These are phyloP conservation scores for Trametes punicea DNA, from an alignment of 768 basidiomycete species.

Conservation along the genomic window DNA sequence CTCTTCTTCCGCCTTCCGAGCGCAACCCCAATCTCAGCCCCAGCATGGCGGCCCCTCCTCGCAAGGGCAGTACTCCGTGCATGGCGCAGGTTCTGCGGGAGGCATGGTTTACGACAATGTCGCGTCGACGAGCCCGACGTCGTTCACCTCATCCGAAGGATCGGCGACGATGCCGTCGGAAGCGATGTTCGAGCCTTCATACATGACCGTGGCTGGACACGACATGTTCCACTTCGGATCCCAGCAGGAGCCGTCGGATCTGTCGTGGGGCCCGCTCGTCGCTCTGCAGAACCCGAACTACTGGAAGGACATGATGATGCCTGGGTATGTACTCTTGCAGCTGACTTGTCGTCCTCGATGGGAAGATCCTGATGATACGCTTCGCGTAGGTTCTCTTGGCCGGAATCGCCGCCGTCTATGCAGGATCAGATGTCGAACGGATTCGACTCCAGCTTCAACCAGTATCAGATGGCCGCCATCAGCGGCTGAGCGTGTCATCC, in stretches of 20 bases:
- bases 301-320: constrained; percentile 86
- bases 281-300: constrained; percentile 67
- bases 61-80: not conserved
- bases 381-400: constrained; percentile 16
- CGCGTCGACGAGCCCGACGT: constrained; percentile 12
- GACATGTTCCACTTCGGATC: constrained; percentile 19
- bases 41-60: not conserved
- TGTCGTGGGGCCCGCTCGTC: constrained; percentile 70
- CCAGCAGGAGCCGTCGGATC: constrained; percentile 35
- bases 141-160: constrained; percentile 11
- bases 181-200: constrained; percentile 40
- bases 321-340: constrained; percentile 47
- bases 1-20: not conserved
- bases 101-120: not conserved
- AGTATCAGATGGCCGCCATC: constrained; percentile 9
- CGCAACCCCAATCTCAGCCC: not conserved
- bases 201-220: constrained; percentile 36
- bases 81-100: not conserved
- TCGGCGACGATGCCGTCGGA: constrained; percentile 15
- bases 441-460: constrained; percentile 6
- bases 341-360: not conserved
- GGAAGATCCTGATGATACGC: not conserved
- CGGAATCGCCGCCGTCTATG: constrained; percentile 17
- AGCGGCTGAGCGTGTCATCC: not conserved
- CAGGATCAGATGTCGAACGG: constrained; percentile 8